These are phyloP conservation scores for Ogataea polymorpha DNA, from an alignment of 805 yeast species.

Conservation along the genomic window DNA sequence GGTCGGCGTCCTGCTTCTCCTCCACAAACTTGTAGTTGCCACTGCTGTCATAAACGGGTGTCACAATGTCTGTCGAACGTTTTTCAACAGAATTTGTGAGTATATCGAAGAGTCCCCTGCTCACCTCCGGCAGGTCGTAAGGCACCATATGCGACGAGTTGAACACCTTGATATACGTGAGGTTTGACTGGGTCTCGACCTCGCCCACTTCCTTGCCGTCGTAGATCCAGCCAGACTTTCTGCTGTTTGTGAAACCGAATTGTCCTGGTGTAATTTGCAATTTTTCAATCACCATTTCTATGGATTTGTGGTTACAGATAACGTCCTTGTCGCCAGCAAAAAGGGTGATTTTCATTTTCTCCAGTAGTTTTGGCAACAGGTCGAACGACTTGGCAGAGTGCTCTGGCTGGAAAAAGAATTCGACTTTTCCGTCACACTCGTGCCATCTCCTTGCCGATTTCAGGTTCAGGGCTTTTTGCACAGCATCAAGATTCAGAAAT, in stretches of 20 bases:
- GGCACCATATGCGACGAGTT: conserved; percentile 95
- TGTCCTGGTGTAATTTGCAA: conserved; percentile 60
- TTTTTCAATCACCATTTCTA: conserved; percentile 59
- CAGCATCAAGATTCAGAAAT: conserved; percentile 47
- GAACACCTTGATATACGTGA: conserved; percentile 70
- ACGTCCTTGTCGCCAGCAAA: conserved; percentile 88
- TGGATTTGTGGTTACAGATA: conserved; percentile 67
- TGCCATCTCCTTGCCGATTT: conserved; percentile 50
- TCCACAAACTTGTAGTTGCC: conserved; percentile 7
- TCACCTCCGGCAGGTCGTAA: conserved; percentile 65
- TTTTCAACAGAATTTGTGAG: conserved; percentile 34
- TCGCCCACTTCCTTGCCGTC: conserved; percentile 38
- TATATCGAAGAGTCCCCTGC: conserved; percentile 68
- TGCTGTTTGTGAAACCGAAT: conserved; percentile 44
- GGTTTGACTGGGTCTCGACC: conserved; percentile 54
- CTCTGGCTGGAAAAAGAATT: conserved; percentile 46
- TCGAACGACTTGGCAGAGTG: conserved; percentile 58
- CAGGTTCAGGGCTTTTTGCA: conserved; percentile 50
- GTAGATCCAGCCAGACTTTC: conserved; percentile 41
- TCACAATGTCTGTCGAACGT: conserved; percentile 18
- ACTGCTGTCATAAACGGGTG: conserved; percentile 27
- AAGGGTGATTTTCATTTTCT: conserved; percentile 58
- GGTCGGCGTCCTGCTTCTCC: conserved; percentile 5
- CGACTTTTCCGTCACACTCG: conserved; percentile 72
- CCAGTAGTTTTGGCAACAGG: conserved; percentile 64